Evolutionary conservation across 2,329 filamentous ascomycete species (phyloP).

Genomic region (Trichoderma sp.): DNA sequence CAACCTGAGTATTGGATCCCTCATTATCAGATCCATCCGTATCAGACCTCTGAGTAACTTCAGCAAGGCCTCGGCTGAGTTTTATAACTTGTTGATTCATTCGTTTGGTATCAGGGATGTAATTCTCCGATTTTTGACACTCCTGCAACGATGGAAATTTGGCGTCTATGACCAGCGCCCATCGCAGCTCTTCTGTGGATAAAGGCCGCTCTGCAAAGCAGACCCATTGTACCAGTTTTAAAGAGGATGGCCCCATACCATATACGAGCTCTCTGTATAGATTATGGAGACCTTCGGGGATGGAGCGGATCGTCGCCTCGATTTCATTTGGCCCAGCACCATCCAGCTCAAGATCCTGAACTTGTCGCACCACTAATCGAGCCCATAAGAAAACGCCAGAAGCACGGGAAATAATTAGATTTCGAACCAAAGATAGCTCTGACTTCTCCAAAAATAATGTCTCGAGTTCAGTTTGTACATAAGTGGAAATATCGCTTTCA

Average conservation of each 20-base stretch:
- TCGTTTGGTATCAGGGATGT: slow-evolving; percentile 15
- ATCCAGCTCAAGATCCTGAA: slow-evolving; percentile 16
- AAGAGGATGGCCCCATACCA: slow-evolving; percentile 25
- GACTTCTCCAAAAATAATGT: neutral
- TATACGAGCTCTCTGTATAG: slow-evolving; percentile 31
- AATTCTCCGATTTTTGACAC: slow-evolving; percentile 25
- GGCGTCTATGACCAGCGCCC: slow-evolving; percentile 34
- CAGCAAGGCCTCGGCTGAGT: slow-evolving; percentile 35
- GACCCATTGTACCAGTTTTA: slow-evolving; percentile 37
- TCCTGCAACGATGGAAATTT: slow-evolving; percentile 28
- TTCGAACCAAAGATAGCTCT: neutral
- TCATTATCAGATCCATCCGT: too few species aligned
- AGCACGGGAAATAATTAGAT: slow-evolving; percentile 31
- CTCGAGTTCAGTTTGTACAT: slow-evolving; percentile 26
- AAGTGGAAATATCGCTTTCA: slow-evolving; percentile 32
- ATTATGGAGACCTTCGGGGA: slow-evolving; percentile 29
- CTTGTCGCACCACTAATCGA: slow-evolving; percentile 30
- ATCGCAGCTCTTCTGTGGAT: slow-evolving; percentile 32
- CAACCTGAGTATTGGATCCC: neutral
- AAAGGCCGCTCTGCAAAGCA: slow-evolving; percentile 34
- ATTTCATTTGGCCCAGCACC: slow-evolving; percentile 24
- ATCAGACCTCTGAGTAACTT: slow-evolving; percentile 20
- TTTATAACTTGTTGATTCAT: slow-evolving; percentile 26
- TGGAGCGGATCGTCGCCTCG: slow-evolving; percentile 23
- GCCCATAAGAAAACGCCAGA: slow-evolving; percentile 42